These are phyloP conservation scores for Somion occarium DNA, from an alignment of 1,284 basidiomycete species.

Conservation along the genomic window DNA sequence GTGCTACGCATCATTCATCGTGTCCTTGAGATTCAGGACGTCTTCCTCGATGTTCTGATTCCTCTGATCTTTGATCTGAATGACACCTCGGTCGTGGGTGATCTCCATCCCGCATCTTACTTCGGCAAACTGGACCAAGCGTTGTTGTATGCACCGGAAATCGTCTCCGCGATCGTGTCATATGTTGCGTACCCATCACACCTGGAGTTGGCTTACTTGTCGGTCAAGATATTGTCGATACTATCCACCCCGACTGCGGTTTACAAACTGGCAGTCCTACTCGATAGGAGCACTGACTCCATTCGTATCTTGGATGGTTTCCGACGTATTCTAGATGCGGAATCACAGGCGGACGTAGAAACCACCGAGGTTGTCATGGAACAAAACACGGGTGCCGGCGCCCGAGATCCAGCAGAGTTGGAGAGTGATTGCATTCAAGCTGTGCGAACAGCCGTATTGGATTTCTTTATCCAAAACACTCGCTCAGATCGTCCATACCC, in stretches of 20 bases:
- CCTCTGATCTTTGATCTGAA: constrained; percentile 72
- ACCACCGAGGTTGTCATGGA: constrained; percentile 55
- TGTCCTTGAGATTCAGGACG: constrained; percentile 80
- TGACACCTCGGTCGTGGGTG: constrained; percentile 47
- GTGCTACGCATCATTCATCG: constrained; percentile 82
- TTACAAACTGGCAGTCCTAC: constrained; percentile 71
- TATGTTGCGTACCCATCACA: constrained; percentile 74
- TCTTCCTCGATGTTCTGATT: constrained; percentile 87
- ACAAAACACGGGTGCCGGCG: constrained; percentile 65
- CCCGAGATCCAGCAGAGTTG: constrained; percentile 45
- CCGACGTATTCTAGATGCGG: constrained; percentile 61
- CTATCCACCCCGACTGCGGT: constrained; percentile 60
- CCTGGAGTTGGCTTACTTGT: constrained; percentile 72
- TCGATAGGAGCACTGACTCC: constrained; percentile 83
- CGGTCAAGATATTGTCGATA: constrained; percentile 75
- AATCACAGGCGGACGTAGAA: constrained; percentile 56
- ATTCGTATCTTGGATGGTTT: constrained; percentile 85
- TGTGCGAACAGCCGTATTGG: constrained; percentile 77
- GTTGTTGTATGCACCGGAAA: constrained; percentile 70
- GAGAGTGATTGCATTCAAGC: constrained; percentile 58
- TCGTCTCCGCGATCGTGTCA: constrained; percentile 81
- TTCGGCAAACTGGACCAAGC: constrained; percentile 79
- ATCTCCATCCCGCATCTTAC: constrained; percentile 58
- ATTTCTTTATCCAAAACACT: constrained; percentile 82
- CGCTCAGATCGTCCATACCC: constrained; percentile 62